Percentiles rank a stretch among this genome's conserved stretches.
Conservation (phyloP, 345 rosid genomes). For the Abelmoschus esculentus region DNA sequence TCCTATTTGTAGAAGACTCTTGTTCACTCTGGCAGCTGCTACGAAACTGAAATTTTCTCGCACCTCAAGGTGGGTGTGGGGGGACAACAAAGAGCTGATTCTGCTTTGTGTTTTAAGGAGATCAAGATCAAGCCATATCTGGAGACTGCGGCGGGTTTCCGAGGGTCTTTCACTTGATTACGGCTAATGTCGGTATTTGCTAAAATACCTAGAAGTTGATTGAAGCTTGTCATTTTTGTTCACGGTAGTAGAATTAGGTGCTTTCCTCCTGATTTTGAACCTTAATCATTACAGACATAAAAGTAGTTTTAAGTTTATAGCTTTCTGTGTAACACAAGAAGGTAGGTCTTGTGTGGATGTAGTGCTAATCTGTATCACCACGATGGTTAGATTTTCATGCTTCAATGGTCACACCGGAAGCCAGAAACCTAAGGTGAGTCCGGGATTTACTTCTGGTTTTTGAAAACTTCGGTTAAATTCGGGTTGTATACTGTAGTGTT, state of each 20-base stretch:
- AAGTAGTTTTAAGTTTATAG: conserved; percentile 12
- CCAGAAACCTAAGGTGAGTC: conserved; percentile 61
- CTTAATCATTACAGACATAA: conserved; percentile 6
- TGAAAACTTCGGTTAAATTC: conserved; percentile 13
- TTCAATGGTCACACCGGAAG: conserved; percentile 46
- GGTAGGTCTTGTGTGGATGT: conserved; percentile 27
- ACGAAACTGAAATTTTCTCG: conserved; percentile 57
- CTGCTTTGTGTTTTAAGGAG: conserved; percentile 56
- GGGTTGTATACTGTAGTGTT: neutral
- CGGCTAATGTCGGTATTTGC: conserved; percentile 54
- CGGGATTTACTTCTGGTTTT: conserved; percentile 1
- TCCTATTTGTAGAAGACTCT: conserved; percentile 36
- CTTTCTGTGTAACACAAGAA: conserved; percentile 5
- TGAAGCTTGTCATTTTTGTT: conserved; percentile 11
- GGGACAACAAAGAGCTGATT: conserved; percentile 43
- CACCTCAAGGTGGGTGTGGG: conserved; percentile 97
- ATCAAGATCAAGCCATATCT: conserved; percentile 72
- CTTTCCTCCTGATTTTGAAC: conserved; percentile 24
- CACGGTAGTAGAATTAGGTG: conserved; percentile 14
- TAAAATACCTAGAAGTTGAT: conserved; percentile 18
- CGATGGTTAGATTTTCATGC: conserved; percentile 91
- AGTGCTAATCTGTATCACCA: conserved; percentile 18
- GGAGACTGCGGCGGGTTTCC: conserved; percentile 88
- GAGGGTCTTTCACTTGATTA: conserved; percentile 88
- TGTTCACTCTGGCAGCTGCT: conserved; percentile 98